Percentiles rank a stretch among this genome's conserved stretches.
phyloP scores from a whole-genome alignment of 495 filamentous ascomycete species.

The Polyplosphaeria fusca region DNA sequence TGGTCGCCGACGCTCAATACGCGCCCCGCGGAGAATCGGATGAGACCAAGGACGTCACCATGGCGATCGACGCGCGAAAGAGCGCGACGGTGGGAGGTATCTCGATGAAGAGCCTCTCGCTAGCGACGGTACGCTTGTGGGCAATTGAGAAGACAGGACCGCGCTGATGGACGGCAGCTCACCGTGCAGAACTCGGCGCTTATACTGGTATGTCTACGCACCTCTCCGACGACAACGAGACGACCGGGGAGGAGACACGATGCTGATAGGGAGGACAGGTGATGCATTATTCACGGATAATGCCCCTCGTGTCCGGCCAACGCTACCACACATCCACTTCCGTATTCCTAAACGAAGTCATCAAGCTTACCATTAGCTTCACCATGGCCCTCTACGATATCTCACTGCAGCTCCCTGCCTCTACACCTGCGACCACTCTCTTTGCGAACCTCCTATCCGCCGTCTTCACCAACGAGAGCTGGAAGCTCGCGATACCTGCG shows the following conservation, averaged over 20 bases:
- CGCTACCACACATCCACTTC: slow-evolving; percentile 92
- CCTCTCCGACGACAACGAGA: not conserved
- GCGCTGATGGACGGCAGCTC: slow-evolving; percentile 50
- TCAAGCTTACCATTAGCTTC: slow-evolving; percentile 82
- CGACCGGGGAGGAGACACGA: slow-evolving; percentile 11
- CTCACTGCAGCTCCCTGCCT: slow-evolving; percentile 66
- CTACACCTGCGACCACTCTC: slow-evolving; percentile 73
- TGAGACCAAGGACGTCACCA: too few species aligned
- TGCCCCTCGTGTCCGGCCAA: slow-evolving; percentile 76
- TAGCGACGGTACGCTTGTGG: slow-evolving; percentile 74
- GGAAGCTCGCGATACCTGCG: slow-evolving; percentile 92
- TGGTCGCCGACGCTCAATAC: too few species aligned
- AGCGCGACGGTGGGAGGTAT: slow-evolving; percentile 47
- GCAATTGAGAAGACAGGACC: not conserved
- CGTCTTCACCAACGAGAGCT: slow-evolving; percentile 89
- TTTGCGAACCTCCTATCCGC: slow-evolving; percentile 74
- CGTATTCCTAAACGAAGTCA: slow-evolving; percentile 87
- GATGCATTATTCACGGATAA: slow-evolving; percentile 89
- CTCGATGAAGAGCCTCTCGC: slow-evolving; percentile 72
- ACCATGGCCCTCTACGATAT: slow-evolving; percentile 87
- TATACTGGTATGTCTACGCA: slow-evolving; percentile 58
- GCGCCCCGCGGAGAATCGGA: too few species aligned
- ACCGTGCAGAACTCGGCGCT: slow-evolving; percentile 76
- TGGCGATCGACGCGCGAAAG: slow-evolving; percentile 30
- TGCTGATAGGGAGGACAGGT: slow-evolving; percentile 58